Evolutionary conservation across 768 basidiomycete species (phyloP).

Genomic region (Polyporus arcularius): DNA sequence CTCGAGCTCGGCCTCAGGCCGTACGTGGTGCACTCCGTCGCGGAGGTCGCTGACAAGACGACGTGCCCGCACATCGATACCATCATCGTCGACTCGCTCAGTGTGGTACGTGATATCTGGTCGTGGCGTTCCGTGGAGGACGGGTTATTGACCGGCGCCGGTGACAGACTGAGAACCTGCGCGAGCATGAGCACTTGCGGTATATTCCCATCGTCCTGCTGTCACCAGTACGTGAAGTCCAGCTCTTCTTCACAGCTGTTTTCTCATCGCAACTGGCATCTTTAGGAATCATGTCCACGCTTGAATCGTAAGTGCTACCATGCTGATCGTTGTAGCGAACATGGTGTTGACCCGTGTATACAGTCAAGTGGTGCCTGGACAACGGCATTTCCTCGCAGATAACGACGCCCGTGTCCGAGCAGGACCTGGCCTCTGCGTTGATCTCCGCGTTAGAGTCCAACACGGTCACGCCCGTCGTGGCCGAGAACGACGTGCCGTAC

Average conservation of each 20-base stretch:
- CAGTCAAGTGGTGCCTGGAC: constrained; percentile 95
- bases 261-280: not conserved
- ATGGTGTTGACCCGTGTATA: constrained; percentile 25
- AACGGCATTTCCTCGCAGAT: constrained; percentile 95
- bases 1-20: constrained; percentile 78
- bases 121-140: constrained; percentile 4
- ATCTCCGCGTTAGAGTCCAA: constrained; percentile 94
- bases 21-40: constrained; percentile 73
- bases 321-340: constrained; percentile 7
- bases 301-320: constrained; percentile 62
- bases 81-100: constrained; percentile 90
- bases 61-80: constrained; percentile 90
- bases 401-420: constrained; percentile 84
- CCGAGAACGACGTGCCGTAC: constrained; percentile 83
- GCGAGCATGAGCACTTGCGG: constrained; percentile 91
- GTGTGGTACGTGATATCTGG: constrained; percentile 58
- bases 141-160: not conserved
- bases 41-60: constrained; percentile 80
- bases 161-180: constrained; percentile 78
- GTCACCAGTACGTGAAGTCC: constrained; percentile 51
- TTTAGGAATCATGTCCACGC: constrained; percentile 55
- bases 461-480: constrained; percentile 85
- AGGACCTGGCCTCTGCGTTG: constrained; percentile 89
- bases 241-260: not conserved
- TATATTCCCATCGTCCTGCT: constrained; percentile 96